These are phyloP conservation scores for Blastobotrys chiropterorum DNA, from an alignment of 805 yeast species.

Conservation along the genomic window DNA sequence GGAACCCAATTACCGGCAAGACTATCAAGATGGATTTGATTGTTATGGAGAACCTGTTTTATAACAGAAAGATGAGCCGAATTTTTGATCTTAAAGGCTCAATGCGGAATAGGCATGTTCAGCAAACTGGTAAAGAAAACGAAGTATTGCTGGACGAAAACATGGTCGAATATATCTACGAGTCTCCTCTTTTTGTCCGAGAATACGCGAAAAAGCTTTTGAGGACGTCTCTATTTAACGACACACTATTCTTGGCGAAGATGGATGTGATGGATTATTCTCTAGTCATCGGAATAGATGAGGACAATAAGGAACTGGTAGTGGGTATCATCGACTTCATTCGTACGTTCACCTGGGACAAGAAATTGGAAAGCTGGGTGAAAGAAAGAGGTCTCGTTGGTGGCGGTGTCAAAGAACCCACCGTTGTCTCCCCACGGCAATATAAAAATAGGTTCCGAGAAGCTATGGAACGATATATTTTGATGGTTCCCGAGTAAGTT, in stretches of 20 bases:
- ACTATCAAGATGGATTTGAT: constrained; percentile 81
- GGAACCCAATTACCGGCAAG: constrained; percentile 68
- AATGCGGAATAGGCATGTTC: constrained; percentile 94
- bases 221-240: constrained; percentile 90
- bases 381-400: constrained; percentile 88
- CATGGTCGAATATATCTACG: constrained; percentile 96
- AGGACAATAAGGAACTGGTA: constrained; percentile 52
- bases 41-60: constrained; percentile 93
- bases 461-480: constrained; percentile 93
- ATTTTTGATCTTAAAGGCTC: constrained; percentile 96
- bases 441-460: constrained; percentile 91
- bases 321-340: constrained; percentile 95
- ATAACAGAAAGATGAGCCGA: constrained; percentile 55
- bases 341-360: constrained; percentile 97
- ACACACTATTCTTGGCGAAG: constrained; percentile 85
- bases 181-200: constrained; percentile 87
- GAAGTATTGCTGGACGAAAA: constrained; percentile 94
- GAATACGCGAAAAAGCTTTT: constrained; percentile 84
- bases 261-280: constrained; percentile 99
- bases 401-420: constrained; percentile 86
- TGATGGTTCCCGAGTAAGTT: constrained; percentile 78
- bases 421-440: constrained; percentile 95
- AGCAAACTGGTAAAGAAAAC: constrained; percentile 91
- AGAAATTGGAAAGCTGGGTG: constrained; percentile 97
- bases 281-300: constrained; percentile 85